Evolutionary conservation across 148 eudicot species (phyloP).

Genomic region (Camellia sinensis): DNA sequence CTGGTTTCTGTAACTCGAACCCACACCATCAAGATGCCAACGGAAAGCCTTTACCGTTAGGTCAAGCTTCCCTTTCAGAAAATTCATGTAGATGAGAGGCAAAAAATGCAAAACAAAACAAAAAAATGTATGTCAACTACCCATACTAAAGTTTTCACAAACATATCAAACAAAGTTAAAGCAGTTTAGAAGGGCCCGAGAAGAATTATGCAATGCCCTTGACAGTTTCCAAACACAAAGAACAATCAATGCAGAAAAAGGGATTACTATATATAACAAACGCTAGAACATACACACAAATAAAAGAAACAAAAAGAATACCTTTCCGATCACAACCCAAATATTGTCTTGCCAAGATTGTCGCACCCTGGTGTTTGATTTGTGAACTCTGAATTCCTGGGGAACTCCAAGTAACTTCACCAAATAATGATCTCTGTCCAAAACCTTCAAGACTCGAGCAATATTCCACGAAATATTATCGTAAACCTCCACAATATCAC

Average conservation of each 20-base stretch:
- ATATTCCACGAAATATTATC: conserved; percentile 37
- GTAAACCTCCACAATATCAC: conserved; percentile 44
- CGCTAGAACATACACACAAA: not conserved
- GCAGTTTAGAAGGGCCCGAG: not conserved
- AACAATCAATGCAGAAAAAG: not conserved
- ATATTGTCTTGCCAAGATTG: conserved; percentile 46
- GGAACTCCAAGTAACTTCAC: conserved; percentile 42
- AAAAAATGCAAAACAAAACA: not conserved
- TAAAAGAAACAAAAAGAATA: conserved; percentile 9
- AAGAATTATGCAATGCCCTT: not conserved
- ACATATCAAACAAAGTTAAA: not conserved
- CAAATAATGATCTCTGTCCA: conserved; percentile 26
- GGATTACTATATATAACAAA: not conserved
- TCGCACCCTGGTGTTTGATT: conserved; percentile 35
- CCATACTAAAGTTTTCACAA: not conserved
- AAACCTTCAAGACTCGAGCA: conserved; percentile 31
- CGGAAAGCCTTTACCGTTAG: no score
- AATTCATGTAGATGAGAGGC: not conserved
- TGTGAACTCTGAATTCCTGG: conserved; percentile 39
- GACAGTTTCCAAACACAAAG: not conserved
- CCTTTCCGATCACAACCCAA: conserved; percentile 52
- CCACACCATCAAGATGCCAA: no score
- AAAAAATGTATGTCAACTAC: not conserved
- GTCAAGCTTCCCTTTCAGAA: not conserved
- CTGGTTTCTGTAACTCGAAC: no score